phyloP scores from a whole-genome alignment of 805 yeast genomes.

The Wickerhamomyces canadensis region DNA sequence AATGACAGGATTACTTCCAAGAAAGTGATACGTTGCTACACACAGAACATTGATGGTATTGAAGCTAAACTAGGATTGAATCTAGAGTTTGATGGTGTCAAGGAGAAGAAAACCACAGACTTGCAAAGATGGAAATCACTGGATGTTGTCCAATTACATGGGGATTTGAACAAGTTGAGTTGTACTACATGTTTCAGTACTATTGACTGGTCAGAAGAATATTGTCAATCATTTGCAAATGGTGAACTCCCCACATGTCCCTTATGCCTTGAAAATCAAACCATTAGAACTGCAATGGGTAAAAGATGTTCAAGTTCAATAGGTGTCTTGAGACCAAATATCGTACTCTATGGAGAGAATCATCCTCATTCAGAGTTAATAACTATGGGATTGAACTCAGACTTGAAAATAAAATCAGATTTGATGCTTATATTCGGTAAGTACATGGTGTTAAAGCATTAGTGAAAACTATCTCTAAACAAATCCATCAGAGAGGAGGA shows the following conservation, averaged over 20 bases:
- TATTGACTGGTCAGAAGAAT: constrained; percentile 57
- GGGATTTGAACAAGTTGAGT: constrained; percentile 69
- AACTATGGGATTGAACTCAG: constrained; percentile 62
- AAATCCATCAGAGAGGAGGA: constrained; percentile 76
- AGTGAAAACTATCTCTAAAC: constrained; percentile 61
- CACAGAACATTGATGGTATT: constrained; percentile 91
- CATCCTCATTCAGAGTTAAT: constrained; percentile 85
- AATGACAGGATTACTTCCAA: constrained; percentile 36
- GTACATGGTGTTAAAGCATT: constrained; percentile 85
- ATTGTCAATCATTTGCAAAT: constrained; percentile 39
- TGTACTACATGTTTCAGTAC: constrained; percentile 66
- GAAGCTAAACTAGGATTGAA: constrained; percentile 62
- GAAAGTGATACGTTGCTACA: constrained; percentile 78
- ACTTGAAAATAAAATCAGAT: constrained; percentile 66
- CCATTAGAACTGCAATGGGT: constrained; percentile 57
- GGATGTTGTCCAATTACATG: constrained; percentile 88
- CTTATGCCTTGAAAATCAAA: constrained; percentile 51
- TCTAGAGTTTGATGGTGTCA: constrained; percentile 42
- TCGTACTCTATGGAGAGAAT: constrained; percentile 89
- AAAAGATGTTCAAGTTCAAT: constrained; percentile 65
- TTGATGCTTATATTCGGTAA: constrained; percentile 84
- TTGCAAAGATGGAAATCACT: constrained; percentile 48
- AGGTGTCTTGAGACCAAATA: constrained; percentile 82
- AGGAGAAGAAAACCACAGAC: constrained; percentile 12
- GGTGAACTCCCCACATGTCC: constrained; percentile 80